Conservation (phyloP, 1,284 basidiomycete species). For the Porogramme epimiltina region DNA sequence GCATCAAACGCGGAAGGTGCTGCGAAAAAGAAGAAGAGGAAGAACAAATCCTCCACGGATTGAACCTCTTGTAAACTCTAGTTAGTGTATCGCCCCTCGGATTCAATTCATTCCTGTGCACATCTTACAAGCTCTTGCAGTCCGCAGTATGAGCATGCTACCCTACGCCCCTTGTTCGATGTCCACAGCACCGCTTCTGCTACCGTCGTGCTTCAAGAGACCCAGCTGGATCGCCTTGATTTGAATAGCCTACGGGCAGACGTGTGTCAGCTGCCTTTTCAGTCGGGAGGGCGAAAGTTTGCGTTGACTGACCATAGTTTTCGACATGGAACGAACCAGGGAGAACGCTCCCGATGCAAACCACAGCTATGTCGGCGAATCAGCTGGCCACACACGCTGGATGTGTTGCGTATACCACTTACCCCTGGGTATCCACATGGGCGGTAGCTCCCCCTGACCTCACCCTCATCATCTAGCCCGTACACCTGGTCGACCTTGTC, state of each 20-base stretch:
- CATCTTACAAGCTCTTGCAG: no score
- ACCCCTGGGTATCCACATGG: slow-evolving; percentile 28
- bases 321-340: slow-evolving; percentile 17
- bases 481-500: slow-evolving; percentile 48
- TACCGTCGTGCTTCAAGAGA: slow-evolving; percentile 7
- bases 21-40: slow-evolving; percentile 26
- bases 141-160: no score
- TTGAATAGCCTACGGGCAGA: slow-evolving; percentile 12
- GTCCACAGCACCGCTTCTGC: neutral
- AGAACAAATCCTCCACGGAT: slow-evolving; percentile 10
- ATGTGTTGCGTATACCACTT: neutral
- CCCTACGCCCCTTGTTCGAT: no score
- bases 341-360: slow-evolving; percentile 20
- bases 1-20: slow-evolving; percentile 2
- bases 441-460: slow-evolving; percentile 43
- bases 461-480: slow-evolving; percentile 60
- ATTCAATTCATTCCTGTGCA: no score
- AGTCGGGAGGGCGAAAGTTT: no score
- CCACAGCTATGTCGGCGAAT: slow-evolving; percentile 9
- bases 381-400: neutral
- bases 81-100: no score
- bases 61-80: neutral
- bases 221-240: slow-evolving; percentile 12
- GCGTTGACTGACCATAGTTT: slow-evolving; percentile 13
- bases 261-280: no score